phyloP scores from a whole-genome alignment of 176 grass and related monocot genomes.

The Rhipidocladum racemiflorum region DNA sequence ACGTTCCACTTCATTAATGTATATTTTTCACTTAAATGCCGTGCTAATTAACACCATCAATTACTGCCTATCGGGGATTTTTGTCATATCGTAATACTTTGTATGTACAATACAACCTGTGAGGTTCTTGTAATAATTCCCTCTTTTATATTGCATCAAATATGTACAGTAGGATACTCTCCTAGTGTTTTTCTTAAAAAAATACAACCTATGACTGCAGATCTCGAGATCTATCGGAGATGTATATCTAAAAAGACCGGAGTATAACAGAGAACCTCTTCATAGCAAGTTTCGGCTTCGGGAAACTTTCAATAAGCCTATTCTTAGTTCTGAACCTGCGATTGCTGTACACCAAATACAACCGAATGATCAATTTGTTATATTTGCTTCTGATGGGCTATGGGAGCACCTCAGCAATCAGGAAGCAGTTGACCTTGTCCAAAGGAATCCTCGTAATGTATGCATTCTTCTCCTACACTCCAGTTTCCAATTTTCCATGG shows the following conservation, averaged over 20 bases:
- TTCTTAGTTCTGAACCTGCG: slow-evolving; percentile 78
- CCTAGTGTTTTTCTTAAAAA: background rate
- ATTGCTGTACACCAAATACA: slow-evolving; percentile 66
- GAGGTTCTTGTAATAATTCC: background rate
- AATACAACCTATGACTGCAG: slow-evolving; percentile 42
- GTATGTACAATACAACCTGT: background rate
- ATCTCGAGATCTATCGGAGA: slow-evolving; percentile 90
- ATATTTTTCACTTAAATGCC: background rate
- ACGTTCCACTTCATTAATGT: background rate
- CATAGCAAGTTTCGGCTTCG: slow-evolving; percentile 67
- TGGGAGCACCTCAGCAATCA: slow-evolving; percentile 93
- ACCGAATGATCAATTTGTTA: slow-evolving; percentile 69
- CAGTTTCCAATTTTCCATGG: background rate
- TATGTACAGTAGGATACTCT: background rate
- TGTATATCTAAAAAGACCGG: slow-evolving; percentile 76
- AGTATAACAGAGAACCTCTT: slow-evolving; percentile 78
- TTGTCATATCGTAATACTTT: background rate
- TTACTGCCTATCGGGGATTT: background rate
- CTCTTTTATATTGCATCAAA: background rate
- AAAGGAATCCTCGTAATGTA: slow-evolving; percentile 65
- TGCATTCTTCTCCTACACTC: slow-evolving; percentile 34
- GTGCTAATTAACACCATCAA: background rate
- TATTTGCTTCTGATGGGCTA: slow-evolving; percentile 90
- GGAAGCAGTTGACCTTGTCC: slow-evolving; percentile 84
- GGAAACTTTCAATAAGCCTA: slow-evolving; percentile 66